Base-by-base conservation (phyloP, 2,329 filamentous ascomycete species). In the Daldinia sp. region DNA sequence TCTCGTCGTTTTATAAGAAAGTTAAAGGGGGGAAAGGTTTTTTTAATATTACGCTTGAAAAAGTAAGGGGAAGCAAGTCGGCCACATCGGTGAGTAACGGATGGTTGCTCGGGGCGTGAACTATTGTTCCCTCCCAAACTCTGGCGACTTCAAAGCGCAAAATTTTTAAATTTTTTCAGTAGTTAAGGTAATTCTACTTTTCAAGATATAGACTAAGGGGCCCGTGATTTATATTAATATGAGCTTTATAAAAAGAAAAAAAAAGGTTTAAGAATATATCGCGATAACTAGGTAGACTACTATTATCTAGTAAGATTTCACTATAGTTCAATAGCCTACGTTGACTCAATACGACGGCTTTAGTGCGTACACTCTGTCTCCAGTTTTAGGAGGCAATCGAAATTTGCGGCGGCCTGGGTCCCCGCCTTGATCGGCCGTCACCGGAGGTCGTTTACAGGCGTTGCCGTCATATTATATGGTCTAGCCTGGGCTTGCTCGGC, bases 351-450 rank as follows among this genome's bases (percentile, higher is more conserved):
- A 45, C 7, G 13, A 45, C 27, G n/a, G n/a, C 11, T 27, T 23
- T n/a, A 23, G 21, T 27, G 2, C 27, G 6, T 25, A 27, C 39
- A 11, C n/a, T 9, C 3, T 2, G 21, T 45, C 21, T 7, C 48
- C 23, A 48, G 34, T 55, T 56, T 43, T 35, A 10, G 25, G 30
- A 47, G 55, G 61, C 45, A 47, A 50, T 59, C 15, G 32, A 43
- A 13, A 47, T 25, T 45, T 60, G 52, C 47, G 4, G 1, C 37
- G 30, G 54, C 11, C 51, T 47, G n/a, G 47, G 27, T 3, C 23
- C 59, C 55, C 59, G 49, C 45, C 62, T 59, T 34, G 29, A 21
- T 30, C 50, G 43, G 54, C 63, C 59, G 63, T 49, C 56, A 66
- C 63, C 63, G 63, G 63, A 66, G 55, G 23, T 51, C 27, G 9